Evolutionary conservation across 129 eudicot genomes (phyloP), one percentile per base, ranked within the genome.

Genomic region (Lonicera japonica): DNA sequence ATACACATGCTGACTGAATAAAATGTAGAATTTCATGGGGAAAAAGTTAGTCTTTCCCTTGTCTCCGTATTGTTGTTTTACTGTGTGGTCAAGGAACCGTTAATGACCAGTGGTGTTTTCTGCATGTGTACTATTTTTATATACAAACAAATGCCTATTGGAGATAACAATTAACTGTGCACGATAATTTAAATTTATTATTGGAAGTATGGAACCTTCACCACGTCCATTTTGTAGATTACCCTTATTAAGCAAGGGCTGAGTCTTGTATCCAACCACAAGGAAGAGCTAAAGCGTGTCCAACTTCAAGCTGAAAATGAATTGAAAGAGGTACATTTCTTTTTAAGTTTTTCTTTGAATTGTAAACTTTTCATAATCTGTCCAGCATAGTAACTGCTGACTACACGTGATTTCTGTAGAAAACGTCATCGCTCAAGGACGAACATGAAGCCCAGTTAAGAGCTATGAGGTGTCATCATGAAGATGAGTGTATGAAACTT

Each of bases 401-500:
- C 36, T 56, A 21, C 24, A 15, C 40, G 5, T 23, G 68, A 54
- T 21, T 39, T 69, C 15, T 50, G 10, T 38, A 87, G 99, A 88
- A 77, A 81, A 80, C 76, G 39, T 74, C 48, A 63, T 59, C 72
- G 47, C 79, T 88, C 25, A 77, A 82, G 81, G 75, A 87, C 56
- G 94, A 94, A 78, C 83, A 85, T 71, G 96, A 94, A 57, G 87
- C 82, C 60, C 95, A 94, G 78, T 58, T 94, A 70, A 83, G 70
- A 61, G 99, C 91, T 65, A 51, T 85, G 76, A 83, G 82, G 71
- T 70, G 80, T 74, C 87, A 88, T 70, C 95, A 85, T 77, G 94
- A 88, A 57, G 99, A 88, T 69, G 92, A 83, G 60, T 78, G 87
- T 69, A 78, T 79, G 80, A 79, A 88, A 74, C 92, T 94, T 69